phyloP scores from a whole-genome alignment of 2,329 filamentous ascomycete genomes.

The Penicillium italicum region DNA sequence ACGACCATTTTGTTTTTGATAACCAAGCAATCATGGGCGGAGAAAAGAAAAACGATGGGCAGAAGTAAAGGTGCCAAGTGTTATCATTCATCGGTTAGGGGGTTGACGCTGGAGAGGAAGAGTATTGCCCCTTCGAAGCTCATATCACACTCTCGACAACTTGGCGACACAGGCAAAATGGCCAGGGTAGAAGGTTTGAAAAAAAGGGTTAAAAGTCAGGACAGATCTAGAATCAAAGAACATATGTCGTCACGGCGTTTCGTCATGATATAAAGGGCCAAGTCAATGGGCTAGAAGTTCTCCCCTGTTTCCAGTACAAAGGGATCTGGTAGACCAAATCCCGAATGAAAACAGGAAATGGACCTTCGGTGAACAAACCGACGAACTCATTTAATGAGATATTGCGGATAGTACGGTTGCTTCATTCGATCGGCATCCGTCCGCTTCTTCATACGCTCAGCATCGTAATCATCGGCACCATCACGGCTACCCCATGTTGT shows the following conservation, averaged over 20 bases:
- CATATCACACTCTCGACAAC: not conserved
- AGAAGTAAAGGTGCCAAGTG: not conserved
- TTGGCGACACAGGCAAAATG: not conserved
- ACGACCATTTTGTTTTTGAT: constrained; percentile 10
- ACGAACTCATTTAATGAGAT: constrained; percentile 28
- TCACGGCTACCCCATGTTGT: constrained; percentile 94
- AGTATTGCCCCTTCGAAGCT: not conserved
- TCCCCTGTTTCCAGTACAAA: not conserved
- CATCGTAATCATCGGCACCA: constrained; percentile 82
- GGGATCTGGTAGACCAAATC: not conserved
- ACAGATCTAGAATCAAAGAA: constrained; percentile 22
- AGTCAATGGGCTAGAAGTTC: constrained; percentile 5
- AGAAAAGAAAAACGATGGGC: constrained; percentile 5
- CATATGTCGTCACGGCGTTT: constrained; percentile 25
- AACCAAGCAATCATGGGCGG: constrained; percentile 15
- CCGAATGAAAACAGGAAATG: not conserved
- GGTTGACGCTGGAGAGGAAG: not conserved
- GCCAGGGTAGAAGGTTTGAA: not conserved
- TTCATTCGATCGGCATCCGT: constrained; percentile 37
- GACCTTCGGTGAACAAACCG: not conserved
- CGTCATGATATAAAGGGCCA: constrained; percentile 17
- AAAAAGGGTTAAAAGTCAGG: not conserved
- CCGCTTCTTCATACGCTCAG: constrained; percentile 58
- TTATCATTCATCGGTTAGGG: not conserved
- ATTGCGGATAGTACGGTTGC: constrained; percentile 32